These are phyloP conservation scores for Leucocoprinus sp. DNA, from an alignment of 768 basidiomycete genomes.

Conservation along the genomic window DNA sequence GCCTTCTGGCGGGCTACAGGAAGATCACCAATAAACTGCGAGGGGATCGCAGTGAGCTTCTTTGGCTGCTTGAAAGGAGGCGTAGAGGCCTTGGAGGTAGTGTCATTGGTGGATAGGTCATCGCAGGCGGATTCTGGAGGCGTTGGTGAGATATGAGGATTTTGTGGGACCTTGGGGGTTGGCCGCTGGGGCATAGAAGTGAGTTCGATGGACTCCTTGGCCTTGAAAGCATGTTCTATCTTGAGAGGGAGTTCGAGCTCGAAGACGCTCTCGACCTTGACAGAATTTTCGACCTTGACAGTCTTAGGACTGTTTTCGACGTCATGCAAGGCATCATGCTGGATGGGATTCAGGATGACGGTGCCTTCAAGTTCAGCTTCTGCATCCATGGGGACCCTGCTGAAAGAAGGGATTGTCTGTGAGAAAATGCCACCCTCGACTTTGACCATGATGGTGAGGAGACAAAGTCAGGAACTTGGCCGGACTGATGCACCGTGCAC, in stretches of 20 bases:
- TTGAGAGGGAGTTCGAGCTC: constrained; percentile 13
- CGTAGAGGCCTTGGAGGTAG: constrained; percentile 31
- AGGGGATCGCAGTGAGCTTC: constrained; percentile 24
- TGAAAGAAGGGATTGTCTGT: constrained; percentile 19
- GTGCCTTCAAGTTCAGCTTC: constrained; percentile 24
- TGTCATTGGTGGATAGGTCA: constrained; percentile 18
- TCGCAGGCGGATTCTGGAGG: constrained; percentile 19
- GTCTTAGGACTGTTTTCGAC: too few relatives aligned
- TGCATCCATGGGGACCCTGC: constrained; percentile 21
- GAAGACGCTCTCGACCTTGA: neutral
- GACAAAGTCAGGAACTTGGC: constrained; percentile 2
- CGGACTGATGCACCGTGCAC: constrained; percentile 1
- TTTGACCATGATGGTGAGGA: constrained; percentile 13
- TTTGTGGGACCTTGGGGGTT: constrained; percentile 25
- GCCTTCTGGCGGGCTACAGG: constrained; percentile 72
- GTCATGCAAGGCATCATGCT: too few relatives aligned
- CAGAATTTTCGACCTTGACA: neutral
- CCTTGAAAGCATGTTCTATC: constrained; percentile 16
- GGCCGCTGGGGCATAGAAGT: constrained; percentile 26
- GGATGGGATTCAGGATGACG: too few relatives aligned
- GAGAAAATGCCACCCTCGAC: constrained; percentile 20
- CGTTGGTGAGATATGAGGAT: constrained; percentile 23
- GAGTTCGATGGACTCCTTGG: neutral
- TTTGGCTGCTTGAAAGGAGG: constrained; percentile 25
- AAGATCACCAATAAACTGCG: constrained; percentile 75